A percentile compares a stretch with the other conserved stretches of the same genome.
Evolutionary conservation across 192 early-diverging fungal genomes (phyloP).

Genomic region (Coemansia sp.): DNA sequence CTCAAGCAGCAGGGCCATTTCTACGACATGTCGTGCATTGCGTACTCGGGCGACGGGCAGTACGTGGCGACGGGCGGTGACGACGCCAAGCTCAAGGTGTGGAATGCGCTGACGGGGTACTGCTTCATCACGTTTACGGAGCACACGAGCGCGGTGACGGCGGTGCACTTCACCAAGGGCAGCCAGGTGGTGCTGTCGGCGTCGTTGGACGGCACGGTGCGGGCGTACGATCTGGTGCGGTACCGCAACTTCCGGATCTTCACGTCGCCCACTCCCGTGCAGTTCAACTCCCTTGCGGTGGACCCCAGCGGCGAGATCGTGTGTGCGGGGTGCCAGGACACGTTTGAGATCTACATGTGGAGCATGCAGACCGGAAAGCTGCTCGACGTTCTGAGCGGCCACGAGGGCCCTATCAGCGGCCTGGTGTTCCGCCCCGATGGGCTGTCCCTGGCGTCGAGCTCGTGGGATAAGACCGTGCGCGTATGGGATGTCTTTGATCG

Average conservation of each 20-base stretch:
- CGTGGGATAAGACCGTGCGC: slow-evolving; percentile 91
- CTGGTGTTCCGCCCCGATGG: slow-evolving; percentile 87
- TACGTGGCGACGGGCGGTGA: slow-evolving; percentile 94
- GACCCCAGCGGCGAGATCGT: slow-evolving; percentile 97
- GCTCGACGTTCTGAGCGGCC: slow-evolving; percentile 90
- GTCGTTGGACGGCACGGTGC: slow-evolving; percentile 95
- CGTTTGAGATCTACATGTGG: slow-evolving; percentile 98
- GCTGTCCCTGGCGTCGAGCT: slow-evolving; percentile 76
- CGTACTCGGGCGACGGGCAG: slow-evolving; percentile 92
- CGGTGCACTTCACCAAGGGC: slow-evolving; percentile 89
- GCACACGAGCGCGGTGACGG: slow-evolving; percentile 78
- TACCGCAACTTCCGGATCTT: slow-evolving; percentile 99
- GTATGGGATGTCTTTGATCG: slow-evolving; percentile 96
- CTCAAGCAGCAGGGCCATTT: slow-evolving; percentile 99
- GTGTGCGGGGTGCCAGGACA: slow-evolving; percentile 90
- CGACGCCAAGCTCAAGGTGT: slow-evolving; percentile 97
- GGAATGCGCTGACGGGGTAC: slow-evolving; percentile 95
- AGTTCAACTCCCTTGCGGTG: slow-evolving; percentile 91
- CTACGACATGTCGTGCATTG: slow-evolving; percentile 87
- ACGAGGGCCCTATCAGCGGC: slow-evolving; percentile 85
- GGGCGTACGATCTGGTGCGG: slow-evolving; percentile 96
- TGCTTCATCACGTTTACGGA: slow-evolving; percentile 98
- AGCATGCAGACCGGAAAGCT: slow-evolving; percentile 98
- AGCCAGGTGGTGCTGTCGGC: slow-evolving; percentile 90
- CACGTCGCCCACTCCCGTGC: slow-evolving; percentile 91